Conservation (phyloP, 2,329 filamentous ascomycete species). For the Arthroderma uncinatum region DNA sequence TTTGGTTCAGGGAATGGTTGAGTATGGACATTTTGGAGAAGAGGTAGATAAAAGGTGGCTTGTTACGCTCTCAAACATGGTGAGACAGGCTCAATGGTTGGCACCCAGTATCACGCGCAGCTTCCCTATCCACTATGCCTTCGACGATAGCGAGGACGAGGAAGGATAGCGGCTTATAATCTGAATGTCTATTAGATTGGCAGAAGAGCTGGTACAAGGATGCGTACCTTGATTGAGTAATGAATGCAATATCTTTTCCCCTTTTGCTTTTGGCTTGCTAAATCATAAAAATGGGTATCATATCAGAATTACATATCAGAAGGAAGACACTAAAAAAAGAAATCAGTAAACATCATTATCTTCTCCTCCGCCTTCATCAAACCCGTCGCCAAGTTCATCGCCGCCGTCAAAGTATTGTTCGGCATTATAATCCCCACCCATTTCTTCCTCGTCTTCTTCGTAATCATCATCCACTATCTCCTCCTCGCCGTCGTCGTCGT, state of each 20-base stretch:
- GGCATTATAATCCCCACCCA: constrained; percentile 52
- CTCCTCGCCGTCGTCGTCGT: constrained; percentile 40
- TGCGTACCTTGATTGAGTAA: too few relatives aligned
- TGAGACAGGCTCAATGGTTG: not conserved
- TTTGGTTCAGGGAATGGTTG: not conserved
- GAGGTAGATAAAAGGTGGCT: not conserved
- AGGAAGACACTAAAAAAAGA: constrained; percentile 22
- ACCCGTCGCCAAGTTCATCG: constrained; percentile 44
- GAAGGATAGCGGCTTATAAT: not conserved
- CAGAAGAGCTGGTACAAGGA: too few relatives aligned
- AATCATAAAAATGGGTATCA: constrained; percentile 2
- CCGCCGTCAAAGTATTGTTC: constrained; percentile 55
- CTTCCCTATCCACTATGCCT: not conserved
- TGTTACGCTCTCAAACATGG: not conserved
- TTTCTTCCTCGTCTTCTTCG: constrained; percentile 48
- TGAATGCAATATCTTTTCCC: too few relatives aligned
- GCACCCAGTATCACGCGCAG: not conserved
- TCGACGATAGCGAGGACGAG: not conserved
- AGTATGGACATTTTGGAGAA: not conserved
- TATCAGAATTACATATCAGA: not conserved
- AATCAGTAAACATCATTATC: constrained; percentile 37
- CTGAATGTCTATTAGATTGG: too few relatives aligned
- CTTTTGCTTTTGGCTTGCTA: not conserved
- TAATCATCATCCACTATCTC: constrained; percentile 49
- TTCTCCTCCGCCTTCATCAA: constrained; percentile 44